Evolutionary conservation across 805 yeast genomes (phyloP), one percentile per base, ranked within the genome.

Genomic region (Lachancea waltii): DNA sequence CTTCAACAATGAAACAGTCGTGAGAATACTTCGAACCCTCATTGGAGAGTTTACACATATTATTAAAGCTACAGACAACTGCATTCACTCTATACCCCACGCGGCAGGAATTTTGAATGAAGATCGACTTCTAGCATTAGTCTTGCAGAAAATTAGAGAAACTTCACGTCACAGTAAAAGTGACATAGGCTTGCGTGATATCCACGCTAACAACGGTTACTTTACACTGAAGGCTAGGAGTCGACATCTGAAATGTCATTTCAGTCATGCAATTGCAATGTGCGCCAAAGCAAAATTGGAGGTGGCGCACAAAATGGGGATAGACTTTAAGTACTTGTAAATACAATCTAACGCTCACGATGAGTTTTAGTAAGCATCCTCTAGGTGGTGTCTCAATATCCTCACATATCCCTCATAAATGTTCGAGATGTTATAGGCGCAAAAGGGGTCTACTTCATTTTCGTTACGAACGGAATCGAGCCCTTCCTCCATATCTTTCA

Each of bases 171-270:
- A 32, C 55, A 62, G 45, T 58, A 53, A 21, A 6, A 21, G 30
- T 7, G 41, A 42, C 9, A 28, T 43, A 30, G 43, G 44, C 10
- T 27, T 25, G 11, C 50, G 70, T 0, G 89, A 84, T 52, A 70
- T 84, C 13, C 77, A 73, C 41, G 77, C 69, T 50, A 72, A 83
- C 26, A 85, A 80, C 47, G 94, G 92, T 1, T 80, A 73, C 49
- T 66, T 85, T 25, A 73, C 68, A 2, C 49, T 52, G 11, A 60
- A 73, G 41, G 90, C 81, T 2, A 46, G 50, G 20, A 55, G 60
- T 38, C 58, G 62, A 30, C 62, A 65, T 1, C 33, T 67, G 1
- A 49, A 63, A 1, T 71, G 80, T 1, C 69, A 69, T 1, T 62
- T 69, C 32, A 81, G 81, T 54, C 51, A 53, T 21, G 62, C 73